phyloP scores from a whole-genome alignment of 2,329 filamentous ascomycete species.

The Sporothrix curviconia region DNA sequence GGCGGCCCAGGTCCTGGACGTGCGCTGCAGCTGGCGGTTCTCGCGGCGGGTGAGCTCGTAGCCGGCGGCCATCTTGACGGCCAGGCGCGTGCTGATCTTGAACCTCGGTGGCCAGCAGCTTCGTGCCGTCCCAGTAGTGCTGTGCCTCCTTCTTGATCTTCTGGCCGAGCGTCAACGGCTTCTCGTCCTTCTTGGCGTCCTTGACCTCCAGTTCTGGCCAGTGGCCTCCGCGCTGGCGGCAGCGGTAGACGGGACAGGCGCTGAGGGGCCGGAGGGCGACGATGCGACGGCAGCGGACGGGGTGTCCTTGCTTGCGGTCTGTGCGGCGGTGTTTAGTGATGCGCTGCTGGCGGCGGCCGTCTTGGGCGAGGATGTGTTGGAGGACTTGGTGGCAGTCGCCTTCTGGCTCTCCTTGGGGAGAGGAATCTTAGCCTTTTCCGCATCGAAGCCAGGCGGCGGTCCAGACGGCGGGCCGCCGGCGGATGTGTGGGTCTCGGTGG shows the following conservation, averaged over 20 bases:
- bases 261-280: slow-evolving; percentile 1
- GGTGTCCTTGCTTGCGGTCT: not conserved
- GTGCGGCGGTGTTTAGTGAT: not conserved
- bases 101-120: slow-evolving; percentile 88
- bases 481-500: slow-evolving; percentile 53
- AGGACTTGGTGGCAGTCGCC: slow-evolving; percentile 19
- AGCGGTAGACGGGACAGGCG: slow-evolving; percentile 9
- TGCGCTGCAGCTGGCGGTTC: slow-evolving; percentile 84
- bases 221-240: slow-evolving; percentile 2
- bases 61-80: slow-evolving; percentile 93
- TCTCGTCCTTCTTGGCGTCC: slow-evolving; percentile 58
- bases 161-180: slow-evolving; percentile 83
- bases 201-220: slow-evolving; percentile 51
- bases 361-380: slow-evolving; percentile 25
- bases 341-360: slow-evolving; percentile 14
- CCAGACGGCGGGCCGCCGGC: slow-evolving; percentile 43
- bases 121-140: slow-evolving; percentile 98
- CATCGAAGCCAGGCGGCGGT: slow-evolving; percentile 84
- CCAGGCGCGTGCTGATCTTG: slow-evolving; percentile 83
- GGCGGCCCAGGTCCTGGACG: slow-evolving; percentile 83
- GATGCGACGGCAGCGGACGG: not conserved
- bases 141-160: slow-evolving; percentile 90
- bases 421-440: slow-evolving; percentile 83
- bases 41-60: slow-evolving; percentile 95
- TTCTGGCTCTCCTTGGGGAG: slow-evolving; percentile 50